Evolutionary conservation across 805 yeast genomes (phyloP), one percentile per base, ranked within the genome.

Genomic region (Candida orba): DNA sequence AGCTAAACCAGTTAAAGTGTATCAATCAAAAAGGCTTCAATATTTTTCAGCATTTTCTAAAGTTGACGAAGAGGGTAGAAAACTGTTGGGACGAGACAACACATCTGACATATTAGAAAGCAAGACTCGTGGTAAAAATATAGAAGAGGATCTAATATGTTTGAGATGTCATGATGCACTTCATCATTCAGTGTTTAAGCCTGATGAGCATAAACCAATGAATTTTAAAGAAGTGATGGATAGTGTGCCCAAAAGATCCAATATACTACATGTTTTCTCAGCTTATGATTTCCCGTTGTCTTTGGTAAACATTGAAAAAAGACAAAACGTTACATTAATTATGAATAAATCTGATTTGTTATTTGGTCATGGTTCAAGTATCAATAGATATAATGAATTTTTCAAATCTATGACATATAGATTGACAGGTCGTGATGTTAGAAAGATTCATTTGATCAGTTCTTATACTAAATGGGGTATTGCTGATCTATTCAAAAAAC

Each of bases 241-340:
- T 6, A 39, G 44, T 4, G 50, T 67, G 20, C 87, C 80, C 3
- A 54, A 52, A 4, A 52, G 60, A 29, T 72, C 76, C 4, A 69
- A 69, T 8, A 51, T 83, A 1, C 71, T 81, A 3, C 80, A 83
- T 54, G 77, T 84, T 2, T 66, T 82, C 9, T 80, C 84, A 31
- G 78, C 84, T 1, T 59, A 72, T 13, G 95, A 86, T 51, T 85
- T 86, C 56, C 96, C 96, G 1, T 63, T 82, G 34, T 57, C 60
- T 1, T 35, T 58, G 12, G 55, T 57, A 5, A 45, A 53, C 9
- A 33, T 52, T 20, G 23, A 33, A 24, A 48, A 57, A 2, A 46
- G 60, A 22, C 52, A 57, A 9, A 46, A 53, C 10, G 60, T 59
- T 5, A 41, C 57, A 1, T 63, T 59, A 46, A 64, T 65, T 8